A percentile compares a stretch with the other conserved stretches of the same genome.
phyloP scores from a whole-genome alignment of 352 stramenopile species.

The Blastocystis sp. region DNA sequence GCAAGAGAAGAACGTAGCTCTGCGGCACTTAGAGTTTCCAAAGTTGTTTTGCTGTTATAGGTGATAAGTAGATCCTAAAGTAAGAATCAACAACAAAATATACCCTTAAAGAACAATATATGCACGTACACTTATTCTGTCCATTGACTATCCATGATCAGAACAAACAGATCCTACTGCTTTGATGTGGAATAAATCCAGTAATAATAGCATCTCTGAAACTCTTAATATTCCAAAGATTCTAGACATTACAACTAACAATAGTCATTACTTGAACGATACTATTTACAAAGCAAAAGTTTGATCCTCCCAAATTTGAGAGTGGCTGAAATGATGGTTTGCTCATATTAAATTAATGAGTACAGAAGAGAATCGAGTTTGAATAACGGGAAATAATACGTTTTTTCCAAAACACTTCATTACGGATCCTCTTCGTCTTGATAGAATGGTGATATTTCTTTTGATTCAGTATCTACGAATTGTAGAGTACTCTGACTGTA shows the following conservation, averaged over 20 bases:
- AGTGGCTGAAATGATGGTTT: conserved; percentile 45
- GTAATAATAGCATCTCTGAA: conserved; percentile 33
- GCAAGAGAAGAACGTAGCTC: neutral
- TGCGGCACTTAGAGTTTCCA: conserved; percentile 13
- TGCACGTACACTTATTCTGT: conserved; percentile 4
- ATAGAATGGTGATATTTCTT: too few species aligned
- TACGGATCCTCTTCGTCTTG: too few species aligned
- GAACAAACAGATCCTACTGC: neutral
- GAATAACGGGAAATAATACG: too few species aligned
- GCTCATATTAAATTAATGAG: conserved; percentile 10
- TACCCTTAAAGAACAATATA: conserved; percentile 35
- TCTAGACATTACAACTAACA: neutral
- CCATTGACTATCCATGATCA: conserved; percentile 31
- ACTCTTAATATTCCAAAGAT: conserved; percentile 54
- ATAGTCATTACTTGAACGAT: neutral
- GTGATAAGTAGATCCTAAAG: conserved; percentile 1
- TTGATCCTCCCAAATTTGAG: conserved; percentile 42
- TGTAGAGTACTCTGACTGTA: too few species aligned
- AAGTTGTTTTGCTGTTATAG: conserved; percentile 19
- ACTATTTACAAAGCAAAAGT: conserved; percentile 58
- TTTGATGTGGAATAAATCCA: conserved; percentile 37
- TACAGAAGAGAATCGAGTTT: neutral
- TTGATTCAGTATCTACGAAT: too few species aligned
- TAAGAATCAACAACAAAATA: neutral
- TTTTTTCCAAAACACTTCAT: too few species aligned